A percentile compares a stretch with the other conserved stretches of the same genome.
Evolutionary conservation across 169 alveolate species (phyloP).

Genomic region (Theileria parva): DNA sequence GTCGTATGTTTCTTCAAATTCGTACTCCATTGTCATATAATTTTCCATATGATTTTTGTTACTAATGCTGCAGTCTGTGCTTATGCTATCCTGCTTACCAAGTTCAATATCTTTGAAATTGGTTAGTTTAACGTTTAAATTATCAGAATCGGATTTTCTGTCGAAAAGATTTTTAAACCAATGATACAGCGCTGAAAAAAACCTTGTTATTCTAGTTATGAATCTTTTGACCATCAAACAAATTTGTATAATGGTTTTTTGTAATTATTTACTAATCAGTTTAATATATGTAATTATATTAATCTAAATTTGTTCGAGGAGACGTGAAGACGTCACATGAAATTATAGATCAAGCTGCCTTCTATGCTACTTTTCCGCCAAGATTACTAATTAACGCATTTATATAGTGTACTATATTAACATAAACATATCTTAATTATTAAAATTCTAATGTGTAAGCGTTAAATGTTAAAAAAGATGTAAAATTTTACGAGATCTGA

Average conservation of each 20-base stretch:
- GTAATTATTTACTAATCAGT: conserved; percentile 1
- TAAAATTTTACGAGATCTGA: neutral
- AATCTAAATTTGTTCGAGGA: conserved; percentile 1
- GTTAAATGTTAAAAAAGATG: neutral
- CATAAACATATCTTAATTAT: neutral
- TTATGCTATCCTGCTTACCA: neutral
- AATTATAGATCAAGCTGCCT: conserved; percentile 10
- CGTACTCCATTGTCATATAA: conserved; percentile 1
- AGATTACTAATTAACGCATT: neutral
- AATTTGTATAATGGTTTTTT: neutral
- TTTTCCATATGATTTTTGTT: neutral
- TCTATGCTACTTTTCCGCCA: neutral
- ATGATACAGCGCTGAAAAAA: neutral
- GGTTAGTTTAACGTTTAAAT: neutral
- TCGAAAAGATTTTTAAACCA: neutral
- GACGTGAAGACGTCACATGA: conserved; percentile 4
- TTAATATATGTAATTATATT: neutral
- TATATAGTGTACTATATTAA: neutral
- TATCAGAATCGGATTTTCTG: neutral
- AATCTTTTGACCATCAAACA: neutral
- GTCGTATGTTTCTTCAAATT: neutral
- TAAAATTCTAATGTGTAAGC: neutral
- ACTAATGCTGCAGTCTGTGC: neutral
- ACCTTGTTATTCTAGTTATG: neutral
- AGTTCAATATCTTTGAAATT: neutral